These are phyloP conservation scores for Hebeloma cylindrosporum DNA, from an alignment of 768 basidiomycete species.

Conservation along the genomic window DNA sequence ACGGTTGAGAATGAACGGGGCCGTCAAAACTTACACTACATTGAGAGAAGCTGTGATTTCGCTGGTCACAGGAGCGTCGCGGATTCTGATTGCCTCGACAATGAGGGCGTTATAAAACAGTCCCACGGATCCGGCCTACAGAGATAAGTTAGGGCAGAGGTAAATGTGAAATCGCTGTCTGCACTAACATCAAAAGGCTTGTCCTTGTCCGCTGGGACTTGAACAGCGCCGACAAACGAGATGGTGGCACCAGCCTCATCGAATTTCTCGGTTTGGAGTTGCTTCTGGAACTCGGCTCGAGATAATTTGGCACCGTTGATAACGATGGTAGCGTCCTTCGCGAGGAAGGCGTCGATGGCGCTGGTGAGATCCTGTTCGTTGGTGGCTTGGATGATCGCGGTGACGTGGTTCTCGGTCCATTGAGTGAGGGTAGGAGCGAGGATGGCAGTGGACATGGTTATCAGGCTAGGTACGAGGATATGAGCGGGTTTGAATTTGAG, in stretches of 20 bases:
- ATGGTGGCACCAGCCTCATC: slow-evolving; percentile 30
- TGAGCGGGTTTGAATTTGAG: too few species aligned
- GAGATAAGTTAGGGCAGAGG: not conserved
- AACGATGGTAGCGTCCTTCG: slow-evolving; percentile 32
- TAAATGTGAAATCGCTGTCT: not conserved
- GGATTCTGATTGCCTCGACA: slow-evolving; percentile 32
- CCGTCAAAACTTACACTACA: slow-evolving; percentile 30
- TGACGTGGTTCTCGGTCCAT: slow-evolving; percentile 42
- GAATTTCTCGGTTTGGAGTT: slow-evolving; percentile 31
- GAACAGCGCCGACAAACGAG: slow-evolving; percentile 28
- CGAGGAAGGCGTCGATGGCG: slow-evolving; percentile 43
- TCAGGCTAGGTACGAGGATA: too few species aligned
- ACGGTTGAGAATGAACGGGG: not conserved
- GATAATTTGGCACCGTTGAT: slow-evolving; percentile 42
- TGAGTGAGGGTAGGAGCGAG: slow-evolving; percentile 37
- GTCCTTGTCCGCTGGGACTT: slow-evolving; percentile 24
- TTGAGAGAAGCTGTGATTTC: slow-evolving; percentile 38
- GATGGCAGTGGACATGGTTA: slow-evolving; percentile 18
- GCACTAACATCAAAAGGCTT: slow-evolving; percentile 16
- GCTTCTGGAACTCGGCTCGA: slow-evolving; percentile 40
- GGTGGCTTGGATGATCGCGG: slow-evolving; percentile 38
- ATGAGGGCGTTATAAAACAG: slow-evolving; percentile 39
- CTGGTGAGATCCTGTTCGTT: slow-evolving; percentile 31
- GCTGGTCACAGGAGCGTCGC: slow-evolving; percentile 31
- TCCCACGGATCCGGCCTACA: slow-evolving; percentile 27